A percentile compares a stretch with the other conserved stretches of the same genome.
Evolutionary conservation across 495 filamentous ascomycete genomes (phyloP).

Genomic region (Letharia columbiana): DNA sequence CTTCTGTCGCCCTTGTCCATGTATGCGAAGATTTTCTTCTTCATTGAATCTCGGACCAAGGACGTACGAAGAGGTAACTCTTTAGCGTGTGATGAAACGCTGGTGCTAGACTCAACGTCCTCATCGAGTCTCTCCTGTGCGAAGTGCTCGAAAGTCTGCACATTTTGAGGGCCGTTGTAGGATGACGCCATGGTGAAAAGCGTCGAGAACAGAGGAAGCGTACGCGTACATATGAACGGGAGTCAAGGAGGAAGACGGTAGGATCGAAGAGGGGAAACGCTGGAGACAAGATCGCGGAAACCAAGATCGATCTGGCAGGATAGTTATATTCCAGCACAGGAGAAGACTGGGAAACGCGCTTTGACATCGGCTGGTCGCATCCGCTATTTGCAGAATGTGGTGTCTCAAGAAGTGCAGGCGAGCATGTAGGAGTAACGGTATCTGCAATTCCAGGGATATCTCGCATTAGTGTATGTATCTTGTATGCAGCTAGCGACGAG

Average conservation of each 20-base stretch:
- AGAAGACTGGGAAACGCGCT: neutral
- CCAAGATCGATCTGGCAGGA: neutral
- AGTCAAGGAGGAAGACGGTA: neutral
- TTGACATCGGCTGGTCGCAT: neutral
- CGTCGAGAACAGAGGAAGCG: neutral
- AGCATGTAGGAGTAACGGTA: neutral
- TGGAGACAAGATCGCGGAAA: neutral
- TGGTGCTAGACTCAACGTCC: neutral
- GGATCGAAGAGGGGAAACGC: neutral
- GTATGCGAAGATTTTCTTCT: neutral
- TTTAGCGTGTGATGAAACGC: neutral
- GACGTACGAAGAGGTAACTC: neutral
- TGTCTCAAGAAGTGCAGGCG: neutral
- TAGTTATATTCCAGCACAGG: neutral
- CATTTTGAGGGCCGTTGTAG: neutral
- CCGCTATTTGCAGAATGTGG: neutral
- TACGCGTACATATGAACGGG: neutral
- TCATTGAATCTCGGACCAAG: neutral
- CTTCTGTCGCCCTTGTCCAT: neutral
- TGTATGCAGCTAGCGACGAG: neutral
- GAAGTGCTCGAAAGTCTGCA: neutral
- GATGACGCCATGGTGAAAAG: neutral
- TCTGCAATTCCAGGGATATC: neutral
- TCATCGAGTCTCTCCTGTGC: neutral
- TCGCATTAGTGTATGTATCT: neutral